These are phyloP conservation scores for Ascodesmis nigricans DNA, from an alignment of 495 filamentous ascomycete species.

Conservation along the genomic window DNA sequence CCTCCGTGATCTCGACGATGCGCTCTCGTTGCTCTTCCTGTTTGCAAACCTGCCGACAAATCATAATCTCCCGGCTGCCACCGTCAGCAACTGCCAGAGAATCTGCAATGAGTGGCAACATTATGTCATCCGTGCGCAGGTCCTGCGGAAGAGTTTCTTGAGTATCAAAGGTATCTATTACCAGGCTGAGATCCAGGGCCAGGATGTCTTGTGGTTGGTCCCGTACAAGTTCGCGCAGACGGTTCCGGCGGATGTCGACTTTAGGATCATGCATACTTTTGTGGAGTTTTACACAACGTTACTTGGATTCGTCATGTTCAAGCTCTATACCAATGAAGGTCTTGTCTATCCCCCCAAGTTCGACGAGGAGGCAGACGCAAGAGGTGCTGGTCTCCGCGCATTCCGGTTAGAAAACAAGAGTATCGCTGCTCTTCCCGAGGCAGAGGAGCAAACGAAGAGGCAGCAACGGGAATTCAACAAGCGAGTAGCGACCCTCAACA, in stretches of 20 bases:
- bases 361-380: conserved; percentile 62
- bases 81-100: conserved; percentile 75
- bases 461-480: conserved; percentile 28
- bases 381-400: conserved; percentile 74
- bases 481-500: conserved; percentile 33
- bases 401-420: conserved; percentile 63
- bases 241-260: conserved; percentile 81
- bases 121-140: conserved; percentile 78
- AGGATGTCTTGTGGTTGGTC: conserved; percentile 91
- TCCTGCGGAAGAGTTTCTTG: conserved; percentile 81
- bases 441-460: conserved; percentile 27
- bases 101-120: conserved; percentile 89
- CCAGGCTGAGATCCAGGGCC: conserved; percentile 94
- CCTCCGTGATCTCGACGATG: conserved; percentile 85
- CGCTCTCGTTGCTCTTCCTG: conserved; percentile 84
- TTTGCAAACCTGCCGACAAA: conserved; percentile 92
- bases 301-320: conserved; percentile 84
- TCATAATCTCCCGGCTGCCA: conserved; percentile 68
- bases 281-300: conserved; percentile 96
- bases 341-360: conserved; percentile 90
- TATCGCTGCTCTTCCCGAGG: conserved; percentile 25
- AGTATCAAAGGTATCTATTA: conserved; percentile 99
- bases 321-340: conserved; percentile 74
- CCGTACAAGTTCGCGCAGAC: conserved; percentile 92
- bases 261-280: conserved; percentile 96